Evolutionary conservation across 805 yeast species (phyloP).

Genomic region (Candida piceae): DNA sequence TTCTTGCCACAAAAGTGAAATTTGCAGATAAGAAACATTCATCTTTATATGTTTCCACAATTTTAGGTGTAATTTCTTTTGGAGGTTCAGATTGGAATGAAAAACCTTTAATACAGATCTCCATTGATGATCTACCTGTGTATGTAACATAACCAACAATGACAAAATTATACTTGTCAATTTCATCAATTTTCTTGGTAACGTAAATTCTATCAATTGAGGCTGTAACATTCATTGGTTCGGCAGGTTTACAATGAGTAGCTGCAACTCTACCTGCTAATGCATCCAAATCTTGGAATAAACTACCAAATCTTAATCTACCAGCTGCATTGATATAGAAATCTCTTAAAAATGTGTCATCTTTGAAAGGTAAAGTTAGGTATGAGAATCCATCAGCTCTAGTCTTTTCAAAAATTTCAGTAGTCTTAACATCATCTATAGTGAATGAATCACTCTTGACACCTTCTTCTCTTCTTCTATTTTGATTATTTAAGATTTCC

Average conservation of each 20-base stretch:
- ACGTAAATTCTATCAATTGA: constrained; percentile 88
- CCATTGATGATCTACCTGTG: constrained; percentile 96
- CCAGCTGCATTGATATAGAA: constrained; percentile 87
- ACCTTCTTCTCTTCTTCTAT: constrained; percentile 68
- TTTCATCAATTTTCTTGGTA: constrained; percentile 77
- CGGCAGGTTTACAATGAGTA: constrained; percentile 90
- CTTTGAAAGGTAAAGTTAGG: constrained; percentile 73
- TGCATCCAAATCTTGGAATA: constrained; percentile 91
- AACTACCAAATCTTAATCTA: constrained; percentile 85
- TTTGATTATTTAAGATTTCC: constrained; percentile 72
- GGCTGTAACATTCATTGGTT: constrained; percentile 94
- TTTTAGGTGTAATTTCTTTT: constrained; percentile 42
- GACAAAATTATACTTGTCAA: constrained; percentile 67
- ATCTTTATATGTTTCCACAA: constrained; percentile 47
- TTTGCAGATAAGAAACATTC: constrained; percentile 82
- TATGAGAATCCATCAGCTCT: constrained; percentile 73
- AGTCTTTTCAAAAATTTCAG: constrained; percentile 66
- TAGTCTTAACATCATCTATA: constrained; percentile 66
- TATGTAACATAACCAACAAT: constrained; percentile 90
- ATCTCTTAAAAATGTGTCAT: constrained; percentile 77
- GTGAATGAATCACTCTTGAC: constrained; percentile 64
- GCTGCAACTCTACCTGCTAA: constrained; percentile 92
- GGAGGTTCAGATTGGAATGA: constrained; percentile 59
- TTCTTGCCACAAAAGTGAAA: constrained; percentile 93
- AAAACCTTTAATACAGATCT: constrained; percentile 85